Base-by-base conservation (phyloP, 2,329 filamentous ascomycete species). In the Alternaria conjuncta region DNA sequence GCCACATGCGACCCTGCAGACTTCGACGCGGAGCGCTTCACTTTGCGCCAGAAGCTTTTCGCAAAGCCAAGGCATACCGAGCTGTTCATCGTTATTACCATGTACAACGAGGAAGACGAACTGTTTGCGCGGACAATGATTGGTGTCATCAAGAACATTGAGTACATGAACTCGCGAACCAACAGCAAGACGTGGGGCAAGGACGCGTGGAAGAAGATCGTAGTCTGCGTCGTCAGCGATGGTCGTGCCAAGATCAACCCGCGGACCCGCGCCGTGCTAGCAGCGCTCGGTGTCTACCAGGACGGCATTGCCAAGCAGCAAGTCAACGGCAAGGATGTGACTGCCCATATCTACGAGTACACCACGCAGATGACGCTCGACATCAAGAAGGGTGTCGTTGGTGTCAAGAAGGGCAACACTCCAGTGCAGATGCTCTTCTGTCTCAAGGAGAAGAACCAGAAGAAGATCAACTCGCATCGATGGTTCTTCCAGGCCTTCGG, bases 401-500 rank as follows among this genome's bases (percentile, higher is more conserved):
- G 90, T 51, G 85, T 98, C 54, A 92, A 96, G 66, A 93, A 94
- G 75, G 91, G 86, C 6, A 88, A 92, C 64, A 94, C 96, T 66
- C 95, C 96, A 0, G 92, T 99, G 3, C 96, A 99, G 83, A 91
- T 99, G 84, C 88, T 99, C 5, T 99, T 99, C 85, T 99, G 96
- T 80, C 82, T 99, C 65, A 99, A 99, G 84, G 96, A 99, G 79
- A 98, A 97, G 88, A 99, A 99, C 79, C 94, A 97, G 84, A 99
- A 99, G 86, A 99, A 99, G 86, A 99, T 99, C 87, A 99, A 99
- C 79, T 98, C 96, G 0, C 96, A 99, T 80, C 87, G 96, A 79
- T 99, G 96, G 96, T 98, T 99, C 84, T 99, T 99, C 86, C 92
- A 96, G 72, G 96, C 95, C 0, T 99, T 99, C 79, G 96, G 96